Conservation (phyloP, 805 yeast species). For the Ogataea philodendri region DNA sequence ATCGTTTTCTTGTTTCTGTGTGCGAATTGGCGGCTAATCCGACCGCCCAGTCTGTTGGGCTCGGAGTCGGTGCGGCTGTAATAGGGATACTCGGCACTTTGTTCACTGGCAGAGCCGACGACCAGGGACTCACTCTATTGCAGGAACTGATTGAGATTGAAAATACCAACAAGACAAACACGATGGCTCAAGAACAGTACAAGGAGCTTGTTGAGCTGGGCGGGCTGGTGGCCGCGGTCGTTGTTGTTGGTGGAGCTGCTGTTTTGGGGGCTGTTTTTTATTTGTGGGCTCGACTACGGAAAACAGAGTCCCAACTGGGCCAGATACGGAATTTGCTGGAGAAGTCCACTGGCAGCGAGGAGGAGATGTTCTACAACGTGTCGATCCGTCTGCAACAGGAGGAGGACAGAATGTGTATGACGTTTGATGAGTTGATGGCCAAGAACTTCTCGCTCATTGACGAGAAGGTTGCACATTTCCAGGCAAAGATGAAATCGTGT, state of each 20-base stretch:
- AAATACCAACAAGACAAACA: conserved; percentile 16
- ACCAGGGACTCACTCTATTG: conserved; percentile 10
- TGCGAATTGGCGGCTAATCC: conserved; percentile 13
- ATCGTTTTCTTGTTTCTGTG: conserved; percentile 7
- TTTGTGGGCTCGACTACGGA: background rate
- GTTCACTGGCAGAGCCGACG: conserved; percentile 11
- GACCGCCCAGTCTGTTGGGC: conserved; percentile 17
- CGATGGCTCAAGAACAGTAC: conserved; percentile 11
- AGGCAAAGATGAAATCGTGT: conserved; percentile 8
- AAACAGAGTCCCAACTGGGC: background rate
- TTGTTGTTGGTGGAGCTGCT: conserved; percentile 5
- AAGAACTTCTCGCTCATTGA: conserved; percentile 11
- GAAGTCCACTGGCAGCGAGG: conserved; percentile 18
- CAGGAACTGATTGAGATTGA: conserved; percentile 21
- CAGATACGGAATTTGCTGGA: conserved; percentile 2
- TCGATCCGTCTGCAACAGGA: conserved; percentile 13
- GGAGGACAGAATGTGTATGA: conserved; percentile 7
- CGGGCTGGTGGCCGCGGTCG: conserved; percentile 12
- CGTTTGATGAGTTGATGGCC: conserved; percentile 8
- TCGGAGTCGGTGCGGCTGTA: conserved; percentile 23
- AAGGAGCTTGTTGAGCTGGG: conserved; percentile 18
- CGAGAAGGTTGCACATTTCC: conserved; percentile 7
- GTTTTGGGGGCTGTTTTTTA: background rate
- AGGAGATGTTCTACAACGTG: conserved; percentile 16
- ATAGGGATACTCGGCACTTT: conserved; percentile 19